Percentiles rank a stretch among this genome's conserved stretches.
Evolutionary conservation across 495 filamentous ascomycete genomes (phyloP).

Genomic region (Cercophora sp.): DNA sequence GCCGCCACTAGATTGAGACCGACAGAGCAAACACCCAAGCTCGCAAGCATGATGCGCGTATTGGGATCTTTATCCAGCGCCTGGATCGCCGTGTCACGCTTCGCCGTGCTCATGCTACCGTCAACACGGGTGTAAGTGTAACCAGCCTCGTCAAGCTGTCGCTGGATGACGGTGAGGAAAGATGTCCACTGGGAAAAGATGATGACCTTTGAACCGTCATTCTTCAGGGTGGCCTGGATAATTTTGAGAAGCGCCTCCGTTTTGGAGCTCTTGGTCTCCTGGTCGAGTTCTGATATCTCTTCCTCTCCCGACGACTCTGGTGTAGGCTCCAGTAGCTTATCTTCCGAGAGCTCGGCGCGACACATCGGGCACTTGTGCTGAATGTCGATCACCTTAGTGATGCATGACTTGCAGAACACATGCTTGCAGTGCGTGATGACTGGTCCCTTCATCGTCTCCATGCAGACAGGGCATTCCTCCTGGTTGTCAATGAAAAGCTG

Average conservation of each 20-base stretch:
- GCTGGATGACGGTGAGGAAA: constrained; percentile 76
- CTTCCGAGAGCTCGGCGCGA: constrained; percentile 64
- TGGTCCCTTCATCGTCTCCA: constrained; percentile 65
- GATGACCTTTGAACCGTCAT: constrained; percentile 71
- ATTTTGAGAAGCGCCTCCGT: constrained; percentile 79
- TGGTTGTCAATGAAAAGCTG: constrained; percentile 75
- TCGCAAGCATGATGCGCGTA: constrained; percentile 78
- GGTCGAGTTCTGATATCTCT: constrained; percentile 50
- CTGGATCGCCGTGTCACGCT: constrained; percentile 67
- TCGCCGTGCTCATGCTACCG: constrained; percentile 65
- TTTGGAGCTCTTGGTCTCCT: constrained; percentile 70
- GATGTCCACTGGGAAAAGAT: constrained; percentile 94
- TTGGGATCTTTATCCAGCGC: constrained; percentile 62
- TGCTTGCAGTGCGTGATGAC: constrained; percentile 90
- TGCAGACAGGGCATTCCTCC: constrained; percentile 81
- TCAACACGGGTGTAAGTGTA: constrained; percentile 75
- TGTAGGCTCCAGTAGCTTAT: constrained; percentile 60
- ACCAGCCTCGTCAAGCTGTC: constrained; percentile 57
- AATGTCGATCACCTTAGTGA: constrained; percentile 70
- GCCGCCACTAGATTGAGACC: constrained; percentile 87
- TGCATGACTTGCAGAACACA: constrained; percentile 71
- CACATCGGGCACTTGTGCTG: constrained; percentile 89
- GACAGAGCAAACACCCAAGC: constrained; percentile 76
- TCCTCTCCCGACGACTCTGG: constrained; percentile 45
- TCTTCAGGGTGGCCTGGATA: constrained; percentile 64